Evolutionary conservation across 140 eudicot genomes (phyloP).

Genomic region (Anethum foeniculum): DNA sequence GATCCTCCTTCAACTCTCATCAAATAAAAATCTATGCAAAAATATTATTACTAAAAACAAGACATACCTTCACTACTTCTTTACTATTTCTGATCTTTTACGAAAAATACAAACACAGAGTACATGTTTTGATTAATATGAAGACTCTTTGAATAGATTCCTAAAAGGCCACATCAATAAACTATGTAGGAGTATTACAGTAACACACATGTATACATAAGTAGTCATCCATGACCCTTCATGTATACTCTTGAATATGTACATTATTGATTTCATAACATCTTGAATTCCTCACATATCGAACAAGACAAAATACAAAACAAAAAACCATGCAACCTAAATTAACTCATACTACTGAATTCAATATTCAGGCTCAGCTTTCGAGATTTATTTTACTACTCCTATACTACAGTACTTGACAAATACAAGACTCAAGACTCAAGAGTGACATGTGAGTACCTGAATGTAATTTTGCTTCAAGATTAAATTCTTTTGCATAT

Average conservation of each 20-base stretch:
- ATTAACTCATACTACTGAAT: background rate
- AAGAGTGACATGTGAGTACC: background rate
- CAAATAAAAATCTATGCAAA: background rate
- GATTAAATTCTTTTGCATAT: background rate
- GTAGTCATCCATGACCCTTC: background rate
- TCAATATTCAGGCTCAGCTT: background rate
- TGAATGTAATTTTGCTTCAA: background rate
- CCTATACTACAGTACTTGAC: too few species aligned
- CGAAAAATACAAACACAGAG: background rate
- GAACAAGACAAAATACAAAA: constrained; percentile 5
- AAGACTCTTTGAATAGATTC: background rate
- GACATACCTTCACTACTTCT: background rate
- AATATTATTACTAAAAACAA: background rate
- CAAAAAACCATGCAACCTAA: constrained; percentile 3
- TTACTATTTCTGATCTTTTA: background rate
- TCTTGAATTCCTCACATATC: background rate
- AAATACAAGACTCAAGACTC: too few species aligned
- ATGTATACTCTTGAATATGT: background rate
- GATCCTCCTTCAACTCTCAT: background rate
- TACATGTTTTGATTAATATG: background rate
- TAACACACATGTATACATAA: background rate
- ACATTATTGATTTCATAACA: background rate
- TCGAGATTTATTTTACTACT: background rate
- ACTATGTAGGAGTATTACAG: background rate
- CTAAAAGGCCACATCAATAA: background rate